Percentiles rank a stretch among this genome's conserved stretches.
phyloP scores from a whole-genome alignment of 306 rosid genomes.

The Ceratonia siliqua region DNA sequence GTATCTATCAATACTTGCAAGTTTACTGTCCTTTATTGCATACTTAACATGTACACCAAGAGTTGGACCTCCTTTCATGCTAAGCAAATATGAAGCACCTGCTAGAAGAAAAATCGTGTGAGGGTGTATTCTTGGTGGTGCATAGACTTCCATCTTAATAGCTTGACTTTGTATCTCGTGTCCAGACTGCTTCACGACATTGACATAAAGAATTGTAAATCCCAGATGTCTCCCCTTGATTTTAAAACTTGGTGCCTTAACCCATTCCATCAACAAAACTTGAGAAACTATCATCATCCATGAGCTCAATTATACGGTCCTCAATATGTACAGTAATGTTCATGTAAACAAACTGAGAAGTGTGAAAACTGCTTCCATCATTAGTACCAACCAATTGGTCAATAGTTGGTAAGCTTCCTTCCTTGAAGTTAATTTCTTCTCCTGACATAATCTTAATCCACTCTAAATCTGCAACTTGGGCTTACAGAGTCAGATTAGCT shows the following conservation, averaged over 20 bases:
- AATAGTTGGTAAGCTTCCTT: too few species aligned
- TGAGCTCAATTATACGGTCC: too few species aligned
- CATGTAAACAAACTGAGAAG: too few species aligned
- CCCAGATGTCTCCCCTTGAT: slow-evolving; percentile 71
- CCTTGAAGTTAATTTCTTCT: too few species aligned
- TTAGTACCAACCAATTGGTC: too few species aligned
- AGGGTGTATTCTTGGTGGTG: slow-evolving; percentile 71
- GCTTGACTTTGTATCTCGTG: slow-evolving; percentile 62
- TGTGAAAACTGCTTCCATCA: too few species aligned
- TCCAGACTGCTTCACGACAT: slow-evolving; percentile 62
- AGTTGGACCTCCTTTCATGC: slow-evolving; percentile 73
- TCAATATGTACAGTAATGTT: too few species aligned
- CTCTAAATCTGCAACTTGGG: too few species aligned
- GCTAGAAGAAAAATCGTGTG: slow-evolving; percentile 69
- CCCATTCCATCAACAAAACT: slow-evolving; percentile 43
- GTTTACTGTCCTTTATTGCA: slow-evolving; percentile 55
- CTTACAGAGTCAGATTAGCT: too few species aligned
- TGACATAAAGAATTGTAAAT: slow-evolving; percentile 73
- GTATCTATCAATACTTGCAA: slow-evolving; percentile 66
- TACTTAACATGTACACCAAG: slow-evolving; percentile 68
- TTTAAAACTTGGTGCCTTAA: slow-evolving; percentile 55
- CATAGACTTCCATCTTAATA: slow-evolving; percentile 83
- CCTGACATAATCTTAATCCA: too few species aligned
- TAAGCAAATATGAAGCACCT: slow-evolving; percentile 79
- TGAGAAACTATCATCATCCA: slow-evolving; percentile 42